Base-by-base conservation (phyloP, 2,329 filamentous ascomycete genomes). In the Cladosporium sphaerospermum region DNA sequence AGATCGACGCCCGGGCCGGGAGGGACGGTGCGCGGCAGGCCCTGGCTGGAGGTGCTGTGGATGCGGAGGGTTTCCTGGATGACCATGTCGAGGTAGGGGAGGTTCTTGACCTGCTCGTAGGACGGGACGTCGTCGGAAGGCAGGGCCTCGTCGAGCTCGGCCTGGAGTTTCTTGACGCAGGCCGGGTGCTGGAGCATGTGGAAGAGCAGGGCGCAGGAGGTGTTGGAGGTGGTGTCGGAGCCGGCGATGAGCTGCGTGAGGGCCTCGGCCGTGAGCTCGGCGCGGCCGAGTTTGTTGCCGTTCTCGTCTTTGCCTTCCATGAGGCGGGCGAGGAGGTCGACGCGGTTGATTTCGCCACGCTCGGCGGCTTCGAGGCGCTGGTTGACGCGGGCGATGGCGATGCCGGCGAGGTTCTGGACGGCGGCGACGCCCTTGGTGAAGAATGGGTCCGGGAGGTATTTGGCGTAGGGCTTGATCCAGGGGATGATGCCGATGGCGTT, bases 261-360 rank as follows among this genome's bases (percentile, higher is more conserved):
- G 0, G 90, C 90, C 72, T 96, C 91, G 34, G 89, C 89, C 0
- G 89, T 95, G 49, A 96, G 77, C 67, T 96, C 90, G 61, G 86
- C 80, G 23, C 87, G 80, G 4, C 87, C 84, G 0, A 96, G 79
- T 9, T 82, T 84, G 55, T 88, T 75, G 53, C 89, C 90, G 19
- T 81, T 85, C 56, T 88, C 85, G 67, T 96, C 89, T 53, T 86
- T 84, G 45, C 88, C 89, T 70, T 95, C 86, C 82, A 95, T 92
- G 9, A 96, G 75, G 2, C 88, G 80, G 1, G 87, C 84, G 4
- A 96, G 83, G 1, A 96, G 79, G 63, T 96, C 90, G 45, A 85
- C 84, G 56, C 90, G 85, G 34, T 82, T 78, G 18, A 81, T 77
- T 37, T 67, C 65, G 51, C 66, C 66, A 4, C 80, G 70, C 44